A percentile compares a stretch with the other conserved stretches of the same genome.
Evolutionary conservation across 768 basidiomycete species (phyloP).

Genomic region (Kwoniella sp.): DNA sequence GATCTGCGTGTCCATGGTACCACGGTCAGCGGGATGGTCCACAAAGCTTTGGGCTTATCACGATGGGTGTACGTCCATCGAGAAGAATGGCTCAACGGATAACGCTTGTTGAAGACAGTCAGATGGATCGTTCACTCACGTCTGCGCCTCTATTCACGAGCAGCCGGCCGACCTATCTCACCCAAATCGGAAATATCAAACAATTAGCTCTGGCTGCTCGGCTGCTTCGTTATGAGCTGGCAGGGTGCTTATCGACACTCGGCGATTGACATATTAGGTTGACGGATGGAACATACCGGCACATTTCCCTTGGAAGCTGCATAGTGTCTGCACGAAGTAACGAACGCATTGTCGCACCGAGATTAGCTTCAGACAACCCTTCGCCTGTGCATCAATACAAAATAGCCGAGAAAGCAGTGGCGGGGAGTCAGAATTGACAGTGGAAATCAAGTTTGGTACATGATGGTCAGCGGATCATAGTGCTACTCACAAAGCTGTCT

Average conservation of each 20-base stretch:
- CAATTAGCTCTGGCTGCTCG: neutral
- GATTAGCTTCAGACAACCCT: neutral
- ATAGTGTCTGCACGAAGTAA: constrained; percentile 52
- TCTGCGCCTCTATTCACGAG: constrained; percentile 87
- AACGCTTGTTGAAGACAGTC: neutral
- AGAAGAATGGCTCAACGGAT: too few relatives aligned
- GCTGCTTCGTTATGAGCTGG: too few relatives aligned
- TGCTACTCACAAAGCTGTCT: constrained; percentile 53
- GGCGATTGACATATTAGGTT: neutral
- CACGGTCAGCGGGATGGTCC: neutral
- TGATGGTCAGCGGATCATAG: neutral
- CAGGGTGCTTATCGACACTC: too few relatives aligned
- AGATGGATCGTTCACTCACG: constrained; percentile 68
- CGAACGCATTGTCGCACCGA: neutral
- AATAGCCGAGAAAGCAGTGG: too few relatives aligned
- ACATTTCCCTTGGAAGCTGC: constrained; percentile 56
- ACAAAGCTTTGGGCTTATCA: neutral
- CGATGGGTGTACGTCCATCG: too few relatives aligned
- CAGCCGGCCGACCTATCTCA: constrained; percentile 75
- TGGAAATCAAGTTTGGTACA: too few relatives aligned
- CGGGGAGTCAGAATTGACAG: too few relatives aligned
- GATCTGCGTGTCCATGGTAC: too few relatives aligned
- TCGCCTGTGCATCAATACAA: too few relatives aligned
- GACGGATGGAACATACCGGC: constrained; percentile 28
- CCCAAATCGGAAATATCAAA: too few relatives aligned